These are phyloP conservation scores for Monilinia laxa DNA, from an alignment of 2,329 filamentous ascomycete genomes.

Conservation along the genomic window DNA sequence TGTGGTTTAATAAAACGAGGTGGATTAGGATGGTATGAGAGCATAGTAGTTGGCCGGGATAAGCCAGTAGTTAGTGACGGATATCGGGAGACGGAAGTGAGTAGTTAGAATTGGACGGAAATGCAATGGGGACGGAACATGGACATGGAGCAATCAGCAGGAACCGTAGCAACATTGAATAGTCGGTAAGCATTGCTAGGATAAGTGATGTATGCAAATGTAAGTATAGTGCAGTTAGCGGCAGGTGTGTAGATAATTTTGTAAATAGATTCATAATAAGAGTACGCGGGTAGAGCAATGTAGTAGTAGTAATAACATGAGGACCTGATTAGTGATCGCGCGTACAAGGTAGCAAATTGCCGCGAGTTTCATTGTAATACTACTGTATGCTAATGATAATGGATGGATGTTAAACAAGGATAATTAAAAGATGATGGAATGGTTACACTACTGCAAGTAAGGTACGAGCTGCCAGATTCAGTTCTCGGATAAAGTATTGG, in stretches of 20 bases:
- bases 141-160: conserved; percentile 13
- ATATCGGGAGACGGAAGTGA: background rate
- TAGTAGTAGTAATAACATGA: background rate
- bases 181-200: conserved; percentile 18
- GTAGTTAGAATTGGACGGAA: background rate
- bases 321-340: conserved; percentile 7
- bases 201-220: conserved; percentile 3
- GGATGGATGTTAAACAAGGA: background rate
- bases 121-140: background rate
- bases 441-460: conserved; percentile 19
- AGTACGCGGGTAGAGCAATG: background rate
- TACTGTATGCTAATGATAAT: background rate
- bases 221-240: background rate
- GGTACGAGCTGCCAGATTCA: conserved; percentile 13
- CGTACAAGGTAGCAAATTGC: conserved; percentile 21
- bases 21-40: conserved; percentile 3
- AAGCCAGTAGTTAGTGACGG: conserved; percentile 3
- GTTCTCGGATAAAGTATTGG: background rate
- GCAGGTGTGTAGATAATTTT: background rate
- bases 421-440: background rate
- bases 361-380: conserved; percentile 8
- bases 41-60: background rate
- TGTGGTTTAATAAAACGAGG: background rate
- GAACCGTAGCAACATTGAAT: conserved; percentile 10
- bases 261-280: background rate